Percentiles rank a stretch among this genome's conserved stretches.
Evolutionary conservation across 73 alveolate species (phyloP).

Genomic region (Paramecium octaurelia): DNA sequence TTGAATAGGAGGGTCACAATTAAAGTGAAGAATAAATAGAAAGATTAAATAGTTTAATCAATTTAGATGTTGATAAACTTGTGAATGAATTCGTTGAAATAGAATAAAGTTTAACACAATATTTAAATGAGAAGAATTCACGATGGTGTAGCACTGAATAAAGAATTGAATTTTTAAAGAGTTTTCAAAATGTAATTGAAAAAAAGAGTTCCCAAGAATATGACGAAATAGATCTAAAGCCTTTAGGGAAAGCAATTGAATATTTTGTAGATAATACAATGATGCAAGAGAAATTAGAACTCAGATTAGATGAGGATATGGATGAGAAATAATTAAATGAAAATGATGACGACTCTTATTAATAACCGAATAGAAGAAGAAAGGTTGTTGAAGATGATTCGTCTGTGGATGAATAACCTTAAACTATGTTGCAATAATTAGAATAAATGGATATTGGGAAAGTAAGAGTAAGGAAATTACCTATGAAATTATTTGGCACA

Average conservation of each 20-base stretch:
- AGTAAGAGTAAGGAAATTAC: constrained; percentile 44
- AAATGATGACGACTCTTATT: constrained; percentile 17
- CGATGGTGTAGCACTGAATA: constrained; percentile 43
- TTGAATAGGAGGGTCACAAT: not conserved
- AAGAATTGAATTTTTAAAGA: not conserved
- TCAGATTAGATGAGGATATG: constrained; percentile 12
- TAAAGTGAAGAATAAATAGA: constrained; percentile 4
- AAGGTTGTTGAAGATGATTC: constrained; percentile 52
- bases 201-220: not conserved
- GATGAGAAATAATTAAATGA: not conserved
- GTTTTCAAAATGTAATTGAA: not conserved
- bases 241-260: not conserved
- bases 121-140: constrained; percentile 13
- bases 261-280: constrained; percentile 45
- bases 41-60: not conserved
- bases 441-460: constrained; percentile 26
- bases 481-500: constrained; percentile 51
- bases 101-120: constrained; percentile 10
- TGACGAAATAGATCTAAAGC: not conserved
- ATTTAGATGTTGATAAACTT: constrained; percentile 6
- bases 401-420: not conserved
- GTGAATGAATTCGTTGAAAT: not conserved
- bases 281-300: constrained; percentile 46
- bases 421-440: not conserved
- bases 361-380: constrained; percentile 9